A percentile compares a stretch with the other conserved stretches of the same genome.
These are phyloP conservation scores for Phialocephala subalpina DNA, from an alignment of 2,329 filamentous ascomycete genomes.

Conservation along the genomic window DNA sequence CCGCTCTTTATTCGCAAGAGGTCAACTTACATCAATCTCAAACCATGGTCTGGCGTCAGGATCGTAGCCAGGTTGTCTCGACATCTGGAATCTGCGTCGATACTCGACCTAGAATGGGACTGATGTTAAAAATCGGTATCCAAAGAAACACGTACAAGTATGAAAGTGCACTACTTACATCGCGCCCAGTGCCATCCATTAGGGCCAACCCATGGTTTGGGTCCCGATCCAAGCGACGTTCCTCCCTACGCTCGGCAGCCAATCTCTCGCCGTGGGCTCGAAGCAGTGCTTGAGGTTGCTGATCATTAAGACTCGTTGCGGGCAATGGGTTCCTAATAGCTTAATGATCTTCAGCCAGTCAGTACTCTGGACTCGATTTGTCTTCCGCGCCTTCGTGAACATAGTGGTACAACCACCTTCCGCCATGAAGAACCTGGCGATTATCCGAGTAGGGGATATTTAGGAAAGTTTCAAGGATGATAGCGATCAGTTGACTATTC, in stretches of 20 bases:
- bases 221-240: neutral
- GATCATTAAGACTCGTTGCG: neutral
- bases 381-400: neutral
- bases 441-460: neutral
- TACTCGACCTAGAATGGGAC: too few species aligned
- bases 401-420: neutral
- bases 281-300: neutral
- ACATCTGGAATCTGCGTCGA: too few species aligned
- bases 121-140: too few species aligned
- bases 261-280: neutral
- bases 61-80: too few species aligned
- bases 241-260: neutral
- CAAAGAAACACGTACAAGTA: too few species aligned
- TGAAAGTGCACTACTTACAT: too few species aligned
- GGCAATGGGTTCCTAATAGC: neutral
- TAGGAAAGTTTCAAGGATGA: neutral
- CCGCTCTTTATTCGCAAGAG: too few species aligned
- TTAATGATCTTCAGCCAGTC: neutral
- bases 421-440: neutral
- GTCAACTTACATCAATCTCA: too few species aligned
- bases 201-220: too few species aligned
- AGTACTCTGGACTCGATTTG: neutral
- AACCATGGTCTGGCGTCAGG: too few species aligned
- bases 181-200: too few species aligned
- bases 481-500: neutral